Conservation (phyloP, 345 rosid species). For the sweet orange (Citrus sinensis) region DVS_A1.0 CM039164.1:22215001-22215500, state of each 20-base stretch:
- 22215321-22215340: background rate
- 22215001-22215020: background rate
- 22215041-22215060: background rate
- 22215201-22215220: conserved; percentile 90
- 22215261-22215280: background rate
- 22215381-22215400: too few relatives aligned
- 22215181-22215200: conserved; percentile 88
- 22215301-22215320: background rate
- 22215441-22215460: too few relatives aligned
- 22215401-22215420: too few relatives aligned
- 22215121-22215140: conserved; percentile 50
- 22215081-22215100: background rate
- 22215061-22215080: background rate
- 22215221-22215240: conserved; percentile 94
- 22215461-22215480: conserved; percentile 74
- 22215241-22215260: background rate
- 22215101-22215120: conserved; percentile 39
- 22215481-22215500: conserved; percentile 81
- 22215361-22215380: too few relatives aligned
- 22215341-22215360: too few relatives aligned
- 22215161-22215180: conserved; percentile 84
- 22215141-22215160: conserved; percentile 85
- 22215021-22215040: background rate
- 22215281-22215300: background rate
- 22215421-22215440: too few relatives aligned